Evolutionary conservation across 108 stramenopile genomes (phyloP).

Genomic region (Pelagomonas calceolata): DNA sequence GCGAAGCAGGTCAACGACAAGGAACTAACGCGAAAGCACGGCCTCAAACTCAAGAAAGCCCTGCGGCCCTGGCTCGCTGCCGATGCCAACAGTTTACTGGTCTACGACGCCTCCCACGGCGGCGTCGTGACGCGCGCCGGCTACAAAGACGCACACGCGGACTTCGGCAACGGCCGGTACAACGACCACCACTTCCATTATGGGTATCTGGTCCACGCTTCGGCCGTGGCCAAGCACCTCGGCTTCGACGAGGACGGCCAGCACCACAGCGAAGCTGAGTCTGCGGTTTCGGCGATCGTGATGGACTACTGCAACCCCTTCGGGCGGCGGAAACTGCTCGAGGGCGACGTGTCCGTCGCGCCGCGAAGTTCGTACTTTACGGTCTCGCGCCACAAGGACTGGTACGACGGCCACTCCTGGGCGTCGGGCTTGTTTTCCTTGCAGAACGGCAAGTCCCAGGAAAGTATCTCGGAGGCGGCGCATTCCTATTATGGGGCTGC

Average conservation of each 20-base stretch:
- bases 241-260: neutral
- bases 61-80: neutral
- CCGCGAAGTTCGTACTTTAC: neutral
- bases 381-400: conserved; percentile 33
- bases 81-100: neutral
- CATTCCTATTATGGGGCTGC: conserved; percentile 39
- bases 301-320: conserved; percentile 16
- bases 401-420: conserved; percentile 29
- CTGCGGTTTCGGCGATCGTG: conserved; percentile 6
- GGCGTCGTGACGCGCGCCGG: conserved; percentile 10
- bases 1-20: neutral
- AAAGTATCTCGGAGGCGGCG: conserved; percentile 32
- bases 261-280: too few relatives aligned
- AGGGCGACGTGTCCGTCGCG: too few relatives aligned
- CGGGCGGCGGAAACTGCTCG: neutral
- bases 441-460: conserved; percentile 38
- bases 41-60: neutral
- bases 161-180: conserved; percentile 19
- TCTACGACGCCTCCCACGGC: conserved; percentile 16
- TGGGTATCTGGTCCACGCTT: conserved; percentile 32
- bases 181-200: conserved; percentile 44
- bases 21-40: neutral
- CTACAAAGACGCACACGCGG: neutral
- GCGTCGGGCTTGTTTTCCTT: conserved; percentile 34
- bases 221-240: conserved; percentile 14